Percentiles rank a stretch among this genome's conserved stretches.
phyloP scores from a whole-genome alignment of 2,329 filamentous ascomycete species.

The Neofusicoccum kwambonambiense region DNA sequence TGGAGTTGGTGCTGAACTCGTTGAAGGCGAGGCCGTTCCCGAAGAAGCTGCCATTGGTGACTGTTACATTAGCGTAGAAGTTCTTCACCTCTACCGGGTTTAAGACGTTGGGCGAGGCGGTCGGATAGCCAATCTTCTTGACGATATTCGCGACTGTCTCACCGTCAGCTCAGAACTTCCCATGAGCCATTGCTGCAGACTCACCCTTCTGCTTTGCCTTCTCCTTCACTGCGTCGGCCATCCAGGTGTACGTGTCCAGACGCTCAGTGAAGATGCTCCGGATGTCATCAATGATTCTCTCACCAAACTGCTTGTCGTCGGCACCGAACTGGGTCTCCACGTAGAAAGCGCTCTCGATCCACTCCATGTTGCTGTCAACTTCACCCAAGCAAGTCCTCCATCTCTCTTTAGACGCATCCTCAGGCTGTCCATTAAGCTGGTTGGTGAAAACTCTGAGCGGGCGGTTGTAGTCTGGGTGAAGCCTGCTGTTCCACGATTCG shows the following conservation, averaged over 20 bases:
- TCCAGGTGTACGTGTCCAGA: conserved; percentile 61
- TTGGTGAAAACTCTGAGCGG: conserved; percentile 49
- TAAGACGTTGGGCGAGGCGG: conserved; percentile 59
- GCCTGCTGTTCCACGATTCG: conserved; percentile 49
- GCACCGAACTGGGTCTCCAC: conserved; percentile 64
- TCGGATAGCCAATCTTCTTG: conserved; percentile 68
- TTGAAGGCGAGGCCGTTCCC: conserved; percentile 55
- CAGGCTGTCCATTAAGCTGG: neutral
- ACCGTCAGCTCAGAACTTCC: neutral
- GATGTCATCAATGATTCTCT: conserved; percentile 69
- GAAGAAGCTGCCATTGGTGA: conserved; percentile 56
- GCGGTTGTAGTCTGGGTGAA: conserved; percentile 61
- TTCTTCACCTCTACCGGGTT: conserved; percentile 55
- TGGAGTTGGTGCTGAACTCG: conserved; percentile 47
- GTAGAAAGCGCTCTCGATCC: conserved; percentile 71
- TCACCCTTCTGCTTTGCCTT: conserved; percentile 59
- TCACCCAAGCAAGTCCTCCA: conserved; percentile 64
- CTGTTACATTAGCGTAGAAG: conserved; percentile 57
- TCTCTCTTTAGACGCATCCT: conserved; percentile 46
- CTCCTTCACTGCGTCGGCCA: conserved; percentile 60
- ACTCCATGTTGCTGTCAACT: conserved; percentile 60
- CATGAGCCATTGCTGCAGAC: neutral
- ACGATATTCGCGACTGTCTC: conserved; percentile 59
- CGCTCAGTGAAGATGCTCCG: conserved; percentile 65
- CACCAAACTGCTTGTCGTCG: conserved; percentile 64